A percentile compares a stretch with the other conserved stretches of the same genome.
phyloP scores from a whole-genome alignment of 2,329 filamentous ascomycete genomes.

The Sphaerulina musiva region DNA sequence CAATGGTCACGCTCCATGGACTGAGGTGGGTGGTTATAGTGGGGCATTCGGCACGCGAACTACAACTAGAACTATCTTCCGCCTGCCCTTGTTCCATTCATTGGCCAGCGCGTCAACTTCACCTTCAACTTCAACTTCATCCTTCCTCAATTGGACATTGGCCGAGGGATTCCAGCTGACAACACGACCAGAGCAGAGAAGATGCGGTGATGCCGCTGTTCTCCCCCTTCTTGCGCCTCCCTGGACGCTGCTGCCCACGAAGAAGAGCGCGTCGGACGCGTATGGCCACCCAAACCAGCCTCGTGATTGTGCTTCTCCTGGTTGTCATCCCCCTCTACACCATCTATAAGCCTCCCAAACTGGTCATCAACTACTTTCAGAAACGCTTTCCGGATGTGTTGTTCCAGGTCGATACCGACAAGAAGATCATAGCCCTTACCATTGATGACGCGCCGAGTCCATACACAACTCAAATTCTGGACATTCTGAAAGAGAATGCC shows the following conservation, averaged over 20 bases:
- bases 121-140: neutral
- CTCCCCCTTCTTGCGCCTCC: slow-evolving; percentile 30
- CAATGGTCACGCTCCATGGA: too few species aligned
- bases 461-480: slow-evolving; percentile 63
- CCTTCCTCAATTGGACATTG: neutral
- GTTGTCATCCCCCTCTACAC: slow-evolving; percentile 52
- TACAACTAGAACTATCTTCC: neutral
- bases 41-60: too few species aligned
- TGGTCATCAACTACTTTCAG: slow-evolving; percentile 64
- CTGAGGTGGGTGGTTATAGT: too few species aligned
- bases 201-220: slow-evolving; percentile 30
- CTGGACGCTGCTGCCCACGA: slow-evolving; percentile 28
- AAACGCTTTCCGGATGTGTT: slow-evolving; percentile 70
- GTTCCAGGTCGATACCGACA: slow-evolving; percentile 57
- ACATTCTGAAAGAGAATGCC: slow-evolving; percentile 56
- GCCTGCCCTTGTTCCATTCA: neutral
- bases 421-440: slow-evolving; percentile 70
- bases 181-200: neutral
- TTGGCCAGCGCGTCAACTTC: slow-evolving; percentile 5
- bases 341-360: slow-evolving; percentile 73
- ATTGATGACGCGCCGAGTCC: slow-evolving; percentile 79
- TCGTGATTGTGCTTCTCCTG: slow-evolving; percentile 24
- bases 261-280: slow-evolving; percentile 28
- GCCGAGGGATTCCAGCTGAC: too few species aligned
- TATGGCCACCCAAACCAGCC: slow-evolving; percentile 27